Base-by-base conservation (phyloP, 352 stramenopile genomes). In the Phytophthora cryptogea region DNA sequence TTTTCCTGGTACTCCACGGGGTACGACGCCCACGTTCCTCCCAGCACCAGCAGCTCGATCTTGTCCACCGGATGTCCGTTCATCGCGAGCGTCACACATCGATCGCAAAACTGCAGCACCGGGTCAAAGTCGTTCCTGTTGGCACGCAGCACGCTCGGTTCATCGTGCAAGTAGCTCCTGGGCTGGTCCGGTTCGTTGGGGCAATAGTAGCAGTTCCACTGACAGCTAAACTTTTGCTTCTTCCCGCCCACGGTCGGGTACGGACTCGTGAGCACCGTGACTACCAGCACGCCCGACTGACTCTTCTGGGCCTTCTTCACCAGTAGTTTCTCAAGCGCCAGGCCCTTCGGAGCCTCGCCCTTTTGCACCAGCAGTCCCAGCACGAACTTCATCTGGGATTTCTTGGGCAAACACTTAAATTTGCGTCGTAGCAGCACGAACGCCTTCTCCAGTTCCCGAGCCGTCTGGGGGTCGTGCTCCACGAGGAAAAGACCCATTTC, bases 151-250 rank as follows among this genome's bases (percentile, higher is more conserved):
- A 97, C 89, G 43, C 88, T 96, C 13, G 92, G 92, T 52, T 98
- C 92, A 57, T 98, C 90, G 71, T 97, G 90, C 46, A 98, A 72
- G 70, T 98, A 98, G 66, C 84, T 96, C 33, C 91, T 83, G 16
- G 92, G 90, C 66, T 97, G 90, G 8, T 83, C 87, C 0, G 91
- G 90, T 43, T 98, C 88, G 62, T 98, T 97, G 4, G 92, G 92
- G 64, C 92, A 98, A 66, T 98, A 98, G 80, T 97, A 97, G 70
- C 92, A 98, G 61, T 98, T 98, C 89, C 92, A 97, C 70, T 98
- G 89, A 68, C 92, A 98, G 56, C 82, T 95, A 52, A 98, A 98
- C 23, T 77, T 80, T 70, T 98, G 92, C 54, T 92, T 95, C 66
- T 90, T 94, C 14, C 76, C 73, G 45, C 71, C 70, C 23, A 94